phyloP scores from a whole-genome alignment of 345 rosid genomes.

The Pseudoturritis turrita region DNA sequence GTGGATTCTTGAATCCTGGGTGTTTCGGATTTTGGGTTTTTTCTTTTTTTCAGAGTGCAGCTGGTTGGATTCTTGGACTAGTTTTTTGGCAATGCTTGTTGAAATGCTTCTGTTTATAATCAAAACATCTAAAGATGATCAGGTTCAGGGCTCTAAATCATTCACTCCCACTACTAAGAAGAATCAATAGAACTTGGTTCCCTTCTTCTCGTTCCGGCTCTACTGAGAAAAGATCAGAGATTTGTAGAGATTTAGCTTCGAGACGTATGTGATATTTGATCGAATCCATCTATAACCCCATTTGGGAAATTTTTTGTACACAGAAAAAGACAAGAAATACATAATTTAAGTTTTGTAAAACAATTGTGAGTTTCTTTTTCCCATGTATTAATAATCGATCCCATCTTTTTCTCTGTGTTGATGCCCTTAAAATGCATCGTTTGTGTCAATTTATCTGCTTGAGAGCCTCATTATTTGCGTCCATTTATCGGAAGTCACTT shows the following conservation, averaged over 20 bases:
- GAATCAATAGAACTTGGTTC: slow-evolving; percentile 44
- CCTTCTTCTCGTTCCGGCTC: neutral
- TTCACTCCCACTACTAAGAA: slow-evolving; percentile 56
- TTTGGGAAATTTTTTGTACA: neutral
- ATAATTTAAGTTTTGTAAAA: neutral
- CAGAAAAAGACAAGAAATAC: neutral
- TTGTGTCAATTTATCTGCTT: too few relatives aligned
- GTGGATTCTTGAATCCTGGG: neutral
- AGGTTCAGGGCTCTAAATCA: slow-evolving; percentile 27
- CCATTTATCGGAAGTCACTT: too few relatives aligned
- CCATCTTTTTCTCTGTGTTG: neutral
- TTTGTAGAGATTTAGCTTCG: slow-evolving; percentile 3
- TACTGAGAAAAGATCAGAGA: neutral
- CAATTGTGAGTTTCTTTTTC: neutral
- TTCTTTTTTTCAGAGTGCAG: slow-evolving; percentile 66
- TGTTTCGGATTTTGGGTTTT: too few relatives aligned
- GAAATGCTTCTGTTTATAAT: slow-evolving; percentile 88
- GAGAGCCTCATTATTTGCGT: too few relatives aligned
- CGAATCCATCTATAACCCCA: neutral
- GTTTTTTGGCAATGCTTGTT: slow-evolving; percentile 84
- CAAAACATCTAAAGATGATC: slow-evolving; percentile 53
- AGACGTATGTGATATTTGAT: neutral
- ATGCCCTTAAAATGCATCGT: too few relatives aligned
- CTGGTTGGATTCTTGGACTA: slow-evolving; percentile 91
- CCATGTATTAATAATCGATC: neutral